Percentiles rank a stretch among this genome's conserved stretches.
Conservation (phyloP, 495 filamentous ascomycete species). For the Tuber magnatum region DNA sequence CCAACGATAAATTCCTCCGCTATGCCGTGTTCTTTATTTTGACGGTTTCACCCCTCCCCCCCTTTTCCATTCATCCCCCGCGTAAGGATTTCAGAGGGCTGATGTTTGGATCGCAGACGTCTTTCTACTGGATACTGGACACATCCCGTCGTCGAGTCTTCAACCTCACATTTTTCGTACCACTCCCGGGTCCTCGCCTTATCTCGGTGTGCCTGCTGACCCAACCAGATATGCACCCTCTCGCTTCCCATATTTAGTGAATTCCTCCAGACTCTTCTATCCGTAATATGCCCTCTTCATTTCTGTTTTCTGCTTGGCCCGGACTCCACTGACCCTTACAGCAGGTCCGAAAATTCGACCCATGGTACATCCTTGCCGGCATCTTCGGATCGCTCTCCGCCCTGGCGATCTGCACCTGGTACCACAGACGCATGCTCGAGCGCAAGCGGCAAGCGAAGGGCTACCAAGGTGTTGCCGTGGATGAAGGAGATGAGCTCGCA, state of each 20-base stretch:
- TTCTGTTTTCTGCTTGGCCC: not conserved
- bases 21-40: slow-evolving; percentile 82
- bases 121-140: slow-evolving; percentile 97
- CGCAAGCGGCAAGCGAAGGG: slow-evolving; percentile 64
- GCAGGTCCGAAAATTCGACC: slow-evolving; percentile 62
- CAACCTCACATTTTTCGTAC: slow-evolving; percentile 71
- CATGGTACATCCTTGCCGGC: slow-evolving; percentile 81
- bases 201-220: slow-evolving; percentile 3
- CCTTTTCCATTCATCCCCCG: not conserved
- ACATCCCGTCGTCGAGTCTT: slow-evolving; percentile 74
- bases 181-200: slow-evolving; percentile 57
- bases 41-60: slow-evolving; percentile 46
- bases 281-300: slow-evolving; percentile 14
- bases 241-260: slow-evolving; percentile 67
- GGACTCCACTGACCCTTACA: slow-evolving; percentile 1
- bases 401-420: slow-evolving; percentile 72
- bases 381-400: slow-evolving; percentile 66
- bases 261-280: slow-evolving; percentile 66
- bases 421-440: slow-evolving; percentile 92
- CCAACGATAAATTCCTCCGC: slow-evolving; percentile 88
- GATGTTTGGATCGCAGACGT: slow-evolving; percentile 42
- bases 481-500: slow-evolving; percentile 39
- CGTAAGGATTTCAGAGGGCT: not conserved
- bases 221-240: slow-evolving; percentile 32
- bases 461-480: slow-evolving; percentile 30